A percentile compares a stretch with the other conserved stretches of the same genome.
These are phyloP conservation scores for Chaetomium cochliodes DNA, from an alignment of 495 filamentous ascomycete genomes.

Conservation along the genomic window DNA sequence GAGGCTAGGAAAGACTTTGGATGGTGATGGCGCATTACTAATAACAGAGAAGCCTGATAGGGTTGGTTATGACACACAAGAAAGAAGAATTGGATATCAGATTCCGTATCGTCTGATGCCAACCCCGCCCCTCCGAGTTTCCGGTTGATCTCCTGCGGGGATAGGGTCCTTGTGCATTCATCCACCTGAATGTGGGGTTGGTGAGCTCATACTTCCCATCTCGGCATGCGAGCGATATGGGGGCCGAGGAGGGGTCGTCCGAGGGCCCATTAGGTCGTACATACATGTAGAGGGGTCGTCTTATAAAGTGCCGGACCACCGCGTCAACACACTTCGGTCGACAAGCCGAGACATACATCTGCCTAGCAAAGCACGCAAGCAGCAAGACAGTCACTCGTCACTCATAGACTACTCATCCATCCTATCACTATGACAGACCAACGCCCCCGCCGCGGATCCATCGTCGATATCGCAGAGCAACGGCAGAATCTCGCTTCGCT, in stretches of 20 bases:
- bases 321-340: neutral
- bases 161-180: constrained; percentile 18
- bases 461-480: constrained; percentile 28
- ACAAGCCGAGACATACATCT: neutral
- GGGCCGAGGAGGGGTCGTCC: neutral
- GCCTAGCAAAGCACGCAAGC: neutral
- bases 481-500: constrained; percentile 35
- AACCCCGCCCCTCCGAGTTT: constrained; percentile 26
- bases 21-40: neutral
- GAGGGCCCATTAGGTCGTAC: neutral
- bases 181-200: constrained; percentile 14
- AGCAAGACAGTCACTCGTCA: neutral
- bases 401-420: neutral
- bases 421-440: constrained; percentile 4
- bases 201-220: constrained; percentile 11
- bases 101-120: neutral
- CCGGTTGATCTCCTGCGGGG: constrained; percentile 35
- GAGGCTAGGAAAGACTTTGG: neutral
- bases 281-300: constrained; percentile 1
- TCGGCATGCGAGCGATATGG: constrained; percentile 3
- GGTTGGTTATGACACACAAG: neutral
- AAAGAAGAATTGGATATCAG: neutral
- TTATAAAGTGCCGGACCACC: neutral
- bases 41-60: neutral
- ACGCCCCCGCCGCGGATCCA: constrained; percentile 7